Base-by-base conservation (phyloP, 2,329 filamentous ascomycete species). In the Epichloe sylvatica region DNA sequence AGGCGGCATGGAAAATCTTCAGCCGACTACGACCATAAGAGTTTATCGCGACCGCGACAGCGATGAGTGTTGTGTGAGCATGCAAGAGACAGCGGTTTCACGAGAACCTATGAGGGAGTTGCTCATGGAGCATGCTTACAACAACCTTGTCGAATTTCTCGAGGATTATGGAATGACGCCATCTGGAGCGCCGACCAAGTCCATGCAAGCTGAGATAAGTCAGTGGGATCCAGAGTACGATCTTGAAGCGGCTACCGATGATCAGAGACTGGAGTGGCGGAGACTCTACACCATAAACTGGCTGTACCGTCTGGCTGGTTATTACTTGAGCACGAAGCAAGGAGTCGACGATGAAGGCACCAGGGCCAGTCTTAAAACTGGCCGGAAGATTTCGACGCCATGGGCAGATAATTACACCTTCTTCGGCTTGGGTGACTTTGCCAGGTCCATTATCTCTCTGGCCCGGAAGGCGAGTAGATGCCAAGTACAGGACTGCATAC, bases 251-350 rank as follows among this genome's bases (percentile, higher is more conserved):
- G 67, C 67, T 0, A 70, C 57, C n/a, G 57, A 66, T 9, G 57
- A 67, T 5, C 56, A 74, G 46, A 59, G 69, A 21, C 38, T 71
- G 3, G 58, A 63, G 8, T 77, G 73, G 73, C 70, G 73, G 6
- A 67, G 70, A 2, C 54, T 59, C 0, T 76, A 73, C 48, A 73
- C 68, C 2, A 72, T 76, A 52, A 73, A 70, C 51, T 75, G 71
- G 72, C 64, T 77, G 0, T 76, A 75, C 51, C 71, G 75, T 49
- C 54, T 76, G 5, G 69, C 76, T 54, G 75, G 73, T 46, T 25
- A 71, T 4, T 73, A 66, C 49, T 70, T 69, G 0, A 54, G 4
- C 1, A 9, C 15, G 11, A 39, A 30, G 17, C 19, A 19, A 11
- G 3, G 4, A 11, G 25, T 50, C 7, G 33, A 42, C 9, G 4